phyloP scores from a whole-genome alignment of 345 rosid genomes.

The Acer saccharum region DNA sequence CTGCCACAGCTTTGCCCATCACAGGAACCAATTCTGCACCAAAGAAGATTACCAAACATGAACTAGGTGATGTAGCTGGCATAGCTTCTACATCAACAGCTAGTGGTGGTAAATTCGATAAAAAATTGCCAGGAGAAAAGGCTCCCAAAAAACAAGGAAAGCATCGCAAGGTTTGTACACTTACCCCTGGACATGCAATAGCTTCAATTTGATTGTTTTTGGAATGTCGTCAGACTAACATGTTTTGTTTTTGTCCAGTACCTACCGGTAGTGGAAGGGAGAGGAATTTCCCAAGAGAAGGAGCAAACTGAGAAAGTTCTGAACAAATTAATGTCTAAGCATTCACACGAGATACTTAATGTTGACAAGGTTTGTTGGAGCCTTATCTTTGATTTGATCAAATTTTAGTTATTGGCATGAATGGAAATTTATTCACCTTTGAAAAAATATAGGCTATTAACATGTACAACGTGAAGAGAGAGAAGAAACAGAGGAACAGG shows the following conservation, averaged over 20 bases:
- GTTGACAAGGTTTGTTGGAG: slow-evolving; percentile 61
- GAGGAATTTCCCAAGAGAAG: slow-evolving; percentile 60
- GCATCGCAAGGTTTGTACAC: slow-evolving; percentile 70
- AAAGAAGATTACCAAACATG: slow-evolving; percentile 69
- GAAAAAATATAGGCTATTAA: slow-evolving; percentile 63
- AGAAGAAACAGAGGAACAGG: slow-evolving; percentile 41
- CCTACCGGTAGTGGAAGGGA: slow-evolving; percentile 74
- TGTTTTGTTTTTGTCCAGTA: slow-evolving; percentile 44
- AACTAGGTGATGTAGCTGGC: slow-evolving; percentile 80
- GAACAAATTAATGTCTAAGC: slow-evolving; percentile 75
- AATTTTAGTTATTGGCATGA: not conserved
- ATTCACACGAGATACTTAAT: slow-evolving; percentile 85
- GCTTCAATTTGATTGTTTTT: slow-evolving; percentile 1
- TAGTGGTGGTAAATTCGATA: slow-evolving; percentile 97
- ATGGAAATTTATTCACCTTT: not conserved
- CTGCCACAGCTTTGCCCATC: slow-evolving; percentile 84
- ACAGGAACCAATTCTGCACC: slow-evolving; percentile 72
- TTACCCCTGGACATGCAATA: not conserved
- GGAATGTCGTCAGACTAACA: not conserved
- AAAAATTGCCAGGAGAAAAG: slow-evolving; percentile 82
- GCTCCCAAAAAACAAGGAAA: slow-evolving; percentile 77
- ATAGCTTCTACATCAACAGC: slow-evolving; percentile 87
- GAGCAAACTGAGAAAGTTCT: slow-evolving; percentile 84
- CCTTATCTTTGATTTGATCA: slow-evolving; percentile 4
- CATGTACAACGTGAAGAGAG: slow-evolving; percentile 79